Evolutionary conservation across 2,329 filamentous ascomycete species (phyloP).

Genomic region (Huntiella bhutanensis): DNA sequence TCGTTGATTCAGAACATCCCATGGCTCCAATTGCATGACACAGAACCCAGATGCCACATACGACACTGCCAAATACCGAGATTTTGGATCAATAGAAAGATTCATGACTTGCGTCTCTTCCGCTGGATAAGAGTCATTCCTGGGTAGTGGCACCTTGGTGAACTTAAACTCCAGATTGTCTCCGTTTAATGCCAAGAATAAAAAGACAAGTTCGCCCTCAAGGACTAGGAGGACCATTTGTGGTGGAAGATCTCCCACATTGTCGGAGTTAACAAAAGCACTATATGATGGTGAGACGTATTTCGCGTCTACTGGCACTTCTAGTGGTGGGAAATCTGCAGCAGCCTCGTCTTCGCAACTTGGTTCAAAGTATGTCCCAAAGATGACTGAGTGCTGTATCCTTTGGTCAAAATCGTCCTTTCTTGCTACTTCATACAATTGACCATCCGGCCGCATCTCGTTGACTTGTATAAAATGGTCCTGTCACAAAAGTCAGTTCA

Average conservation of each 20-base stretch:
- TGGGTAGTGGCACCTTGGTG: conserved; percentile 19
- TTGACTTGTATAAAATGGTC: conserved; percentile 67
- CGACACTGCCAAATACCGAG: conserved; percentile 47
- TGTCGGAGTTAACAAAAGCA: conserved; percentile 7
- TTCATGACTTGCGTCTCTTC: conserved; percentile 19
- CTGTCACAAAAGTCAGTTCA: conserved; percentile 19
- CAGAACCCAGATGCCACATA: conserved; percentile 53
- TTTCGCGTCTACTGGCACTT: background rate
- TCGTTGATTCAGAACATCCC: conserved; percentile 21
- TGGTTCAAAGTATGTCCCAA: conserved; percentile 29
- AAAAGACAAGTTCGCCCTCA: conserved; percentile 55
- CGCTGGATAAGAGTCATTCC: background rate
- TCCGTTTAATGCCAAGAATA: conserved; percentile 40
- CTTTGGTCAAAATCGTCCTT: conserved; percentile 62
- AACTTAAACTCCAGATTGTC: conserved; percentile 40
- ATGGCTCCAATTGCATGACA: conserved; percentile 39
- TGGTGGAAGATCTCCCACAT: conserved; percentile 36
- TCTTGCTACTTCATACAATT: conserved; percentile 55
- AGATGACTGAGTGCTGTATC: conserved; percentile 61
- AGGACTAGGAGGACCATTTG: conserved; percentile 65
- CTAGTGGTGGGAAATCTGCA: background rate
- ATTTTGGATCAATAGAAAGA: conserved; percentile 62
- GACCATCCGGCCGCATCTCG: conserved; percentile 49
- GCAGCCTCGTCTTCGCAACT: background rate
- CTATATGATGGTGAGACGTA: background rate